phyloP scores from a whole-genome alignment of 2,329 filamentous ascomycete species.

The Zymoseptoria pseudotritici region DNA sequence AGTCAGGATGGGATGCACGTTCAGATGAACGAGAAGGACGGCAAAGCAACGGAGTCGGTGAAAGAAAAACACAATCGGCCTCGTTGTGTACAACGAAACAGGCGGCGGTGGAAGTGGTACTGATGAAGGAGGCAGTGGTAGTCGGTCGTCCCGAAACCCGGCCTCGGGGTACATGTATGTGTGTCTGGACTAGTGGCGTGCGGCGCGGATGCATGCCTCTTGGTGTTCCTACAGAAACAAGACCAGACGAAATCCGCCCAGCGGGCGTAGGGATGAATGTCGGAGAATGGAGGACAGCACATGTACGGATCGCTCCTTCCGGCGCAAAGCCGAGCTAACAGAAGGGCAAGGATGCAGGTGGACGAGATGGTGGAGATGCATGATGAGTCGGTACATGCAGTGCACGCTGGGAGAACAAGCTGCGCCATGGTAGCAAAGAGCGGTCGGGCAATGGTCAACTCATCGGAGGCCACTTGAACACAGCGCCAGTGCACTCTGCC shows the following conservation, averaged over 20 bases:
- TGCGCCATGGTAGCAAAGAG: not conserved
- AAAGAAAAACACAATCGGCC: not conserved
- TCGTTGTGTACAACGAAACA: not conserved
- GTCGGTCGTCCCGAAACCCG: not conserved
- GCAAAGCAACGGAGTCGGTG: not conserved
- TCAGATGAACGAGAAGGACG: not conserved
- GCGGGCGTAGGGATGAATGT: not conserved
- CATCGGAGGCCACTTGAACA: not conserved
- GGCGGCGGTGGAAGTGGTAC: not conserved
- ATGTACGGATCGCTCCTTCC: not conserved
- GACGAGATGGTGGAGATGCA: not conserved
- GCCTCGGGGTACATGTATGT: not conserved
- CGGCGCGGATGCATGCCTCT: not conserved
- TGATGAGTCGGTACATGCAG: not conserved
- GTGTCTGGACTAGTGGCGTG: not conserved
- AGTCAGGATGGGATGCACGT: not conserved
- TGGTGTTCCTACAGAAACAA: not conserved
- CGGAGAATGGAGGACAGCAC: not conserved
- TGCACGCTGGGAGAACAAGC: not conserved
- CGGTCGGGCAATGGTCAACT: not conserved
- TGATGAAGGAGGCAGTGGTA: not conserved
- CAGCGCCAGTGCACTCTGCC: not conserved
- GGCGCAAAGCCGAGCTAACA: not conserved
- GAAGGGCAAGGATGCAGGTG: not conserved
- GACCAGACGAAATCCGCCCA: not conserved